Conservation (phyloP, 805 yeast genomes). For the Ogataea chonburiensis region DNA sequence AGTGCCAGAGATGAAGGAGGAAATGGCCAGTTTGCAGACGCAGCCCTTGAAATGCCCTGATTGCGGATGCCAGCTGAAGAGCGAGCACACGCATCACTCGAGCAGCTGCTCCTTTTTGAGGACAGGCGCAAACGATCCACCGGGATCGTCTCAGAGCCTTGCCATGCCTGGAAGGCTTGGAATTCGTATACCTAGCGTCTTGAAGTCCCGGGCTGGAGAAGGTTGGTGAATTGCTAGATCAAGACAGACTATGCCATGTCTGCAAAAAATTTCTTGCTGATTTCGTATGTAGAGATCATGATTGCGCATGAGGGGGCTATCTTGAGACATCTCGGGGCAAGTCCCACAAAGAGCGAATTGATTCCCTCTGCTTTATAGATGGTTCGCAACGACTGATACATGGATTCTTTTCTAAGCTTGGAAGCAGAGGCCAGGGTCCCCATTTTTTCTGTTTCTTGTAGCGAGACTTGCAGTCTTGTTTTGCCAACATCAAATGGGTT, state of each 20-base stretch:
- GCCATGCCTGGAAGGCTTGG: slow-evolving; percentile 29
- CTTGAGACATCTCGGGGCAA: slow-evolving; percentile 81
- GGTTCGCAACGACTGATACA: slow-evolving; percentile 63
- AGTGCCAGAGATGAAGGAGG: slow-evolving; percentile 12
- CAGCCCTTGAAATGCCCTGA: slow-evolving; percentile 19
- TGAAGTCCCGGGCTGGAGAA: slow-evolving; percentile 24
- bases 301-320: slow-evolving; percentile 98
- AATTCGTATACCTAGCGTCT: slow-evolving; percentile 26
- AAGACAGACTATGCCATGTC: slow-evolving; percentile 13
- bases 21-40: slow-evolving; percentile 8
- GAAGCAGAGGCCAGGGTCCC: slow-evolving; percentile 12
- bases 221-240: slow-evolving; percentile 15
- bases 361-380: slow-evolving; percentile 75
- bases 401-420: slow-evolving; percentile 40
- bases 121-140: slow-evolving; percentile 16
- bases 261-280: slow-evolving; percentile 64
- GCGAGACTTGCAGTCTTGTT: slow-evolving; percentile 78
- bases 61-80: slow-evolving; percentile 18
- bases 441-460: slow-evolving; percentile 30
- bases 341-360: slow-evolving; percentile 83
- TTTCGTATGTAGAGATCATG: slow-evolving; percentile 93
- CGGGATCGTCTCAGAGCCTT: slow-evolving; percentile 26
- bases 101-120: slow-evolving; percentile 16
- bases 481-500: slow-evolving; percentile 98
- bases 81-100: slow-evolving; percentile 19